Base-by-base conservation (phyloP, 202 grass and related monocot species). In the Panicum hallii region DNA sequence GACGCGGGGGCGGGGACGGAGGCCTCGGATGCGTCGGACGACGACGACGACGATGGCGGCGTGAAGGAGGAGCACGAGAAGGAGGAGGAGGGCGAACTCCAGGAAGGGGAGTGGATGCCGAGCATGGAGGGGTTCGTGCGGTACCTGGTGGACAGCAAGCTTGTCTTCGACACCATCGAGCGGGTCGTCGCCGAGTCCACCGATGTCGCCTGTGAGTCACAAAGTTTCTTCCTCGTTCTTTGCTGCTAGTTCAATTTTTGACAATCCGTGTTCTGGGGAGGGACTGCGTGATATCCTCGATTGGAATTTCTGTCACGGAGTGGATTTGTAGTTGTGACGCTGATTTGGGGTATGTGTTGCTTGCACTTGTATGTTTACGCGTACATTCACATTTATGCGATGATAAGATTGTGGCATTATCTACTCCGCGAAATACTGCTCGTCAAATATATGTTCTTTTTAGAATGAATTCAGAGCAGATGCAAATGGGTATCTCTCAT, bases 141-240 rank as follows among this genome's bases (percentile, higher is more conserved):
- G 22, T 99, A 92, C 81, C 86, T 99, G 11, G 91, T 99, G 15
- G 96, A 96, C 71, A 92, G 91, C 84, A 96, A 91, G 84, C 91
- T 99, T 61, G 91, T 99, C 65, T 99, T 99, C 84, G 86, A 91
- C 74, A 94, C 96, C 50, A 80, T 96, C 72, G 96, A 99, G 77
- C 83, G 86, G 49, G 92, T 96, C 58, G 61, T 99, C 13, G 83
- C 91, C 40, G 96, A 93, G 36, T 99, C 91, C 16, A 96, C 80
- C 36, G 86, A 95, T 79, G 90, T 92, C 32, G 81, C 91, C 48
- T 93, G 96, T 99, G 84, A 95, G 95, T 87, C 61, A 50, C 55
- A 15, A 46, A 41, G 61, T 44, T 60, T 65, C 13, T 41, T 74
- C 55, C 53, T 41, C 55, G 3, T 49, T 70, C 34, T 63, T 38